Percentiles rank a stretch among this genome's conserved stretches.
Evolutionary conservation across 306 rosid species (phyloP).

Genomic region (Argentina anserina): DNA sequence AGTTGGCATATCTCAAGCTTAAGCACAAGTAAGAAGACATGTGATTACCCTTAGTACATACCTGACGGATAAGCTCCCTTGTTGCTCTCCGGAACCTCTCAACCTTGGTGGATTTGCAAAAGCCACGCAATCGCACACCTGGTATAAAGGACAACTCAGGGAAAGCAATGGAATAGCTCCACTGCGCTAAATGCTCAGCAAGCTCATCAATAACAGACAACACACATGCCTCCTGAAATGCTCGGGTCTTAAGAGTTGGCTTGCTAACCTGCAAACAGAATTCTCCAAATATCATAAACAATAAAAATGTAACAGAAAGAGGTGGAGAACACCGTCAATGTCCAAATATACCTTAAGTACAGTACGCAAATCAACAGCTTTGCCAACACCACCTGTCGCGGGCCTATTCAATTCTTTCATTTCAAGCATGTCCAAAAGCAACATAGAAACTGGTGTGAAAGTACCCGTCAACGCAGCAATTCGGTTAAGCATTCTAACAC

Average conservation of each 20-base stretch:
- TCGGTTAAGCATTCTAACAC: conserved; percentile 75
- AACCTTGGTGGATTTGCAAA: conserved; percentile 75
- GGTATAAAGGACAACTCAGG: conserved; percentile 81
- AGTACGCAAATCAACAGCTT: conserved; percentile 76
- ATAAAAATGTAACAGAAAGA: conserved; percentile 4
- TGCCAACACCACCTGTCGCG: conserved; percentile 82
- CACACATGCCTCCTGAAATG: conserved; percentile 96
- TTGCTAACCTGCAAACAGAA: conserved; percentile 66
- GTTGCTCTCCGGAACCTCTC: conserved; percentile 80
- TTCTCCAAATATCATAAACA: conserved; percentile 13
- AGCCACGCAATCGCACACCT: conserved; percentile 68
- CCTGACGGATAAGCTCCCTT: conserved; percentile 77
- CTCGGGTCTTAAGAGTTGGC: conserved; percentile 78
- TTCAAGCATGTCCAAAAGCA: conserved; percentile 92
- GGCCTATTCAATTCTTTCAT: conserved; percentile 88
- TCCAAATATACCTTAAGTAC: conserved; percentile 60
- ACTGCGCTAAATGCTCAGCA: conserved; percentile 81
- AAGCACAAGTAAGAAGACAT: conserved; percentile 1
- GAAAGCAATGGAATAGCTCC: conserved; percentile 92
- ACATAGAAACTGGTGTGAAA: conserved; percentile 78
- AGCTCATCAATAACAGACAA: conserved; percentile 83
- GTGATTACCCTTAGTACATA: conserved; percentile 22
- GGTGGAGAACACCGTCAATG: background rate
- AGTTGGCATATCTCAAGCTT: conserved; percentile 1
- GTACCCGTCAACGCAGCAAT: conserved; percentile 63